phyloP scores from a whole-genome alignment of 306 rosid species.

The Alnus glutinosa region DNA sequence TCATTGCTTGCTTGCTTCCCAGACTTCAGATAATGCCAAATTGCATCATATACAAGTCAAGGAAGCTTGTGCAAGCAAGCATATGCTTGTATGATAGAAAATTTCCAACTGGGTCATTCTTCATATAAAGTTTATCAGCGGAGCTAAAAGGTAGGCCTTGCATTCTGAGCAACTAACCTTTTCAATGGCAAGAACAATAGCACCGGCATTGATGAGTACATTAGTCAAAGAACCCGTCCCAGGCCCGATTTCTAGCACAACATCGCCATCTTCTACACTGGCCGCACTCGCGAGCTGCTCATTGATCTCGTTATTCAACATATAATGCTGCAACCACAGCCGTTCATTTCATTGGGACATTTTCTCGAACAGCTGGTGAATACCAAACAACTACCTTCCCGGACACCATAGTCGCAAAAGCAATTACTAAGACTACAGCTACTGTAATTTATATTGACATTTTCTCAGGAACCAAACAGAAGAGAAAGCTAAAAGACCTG shows the following conservation, averaged over 20 bases:
- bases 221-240: constrained; percentile 94
- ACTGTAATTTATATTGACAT: neutral
- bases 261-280: constrained; percentile 62
- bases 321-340: constrained; percentile 69
- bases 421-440: neutral
- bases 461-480: constrained; percentile 17
- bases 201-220: constrained; percentile 66
- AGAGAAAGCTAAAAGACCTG: constrained; percentile 47
- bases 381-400: constrained; percentile 7
- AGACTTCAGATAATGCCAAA: neutral
- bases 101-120: neutral
- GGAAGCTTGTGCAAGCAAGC: neutral
- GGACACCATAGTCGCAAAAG: neutral
- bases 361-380: constrained; percentile 18
- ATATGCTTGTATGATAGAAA: neutral
- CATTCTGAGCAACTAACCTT: constrained; percentile 48
- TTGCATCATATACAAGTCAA: neutral
- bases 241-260: constrained; percentile 85
- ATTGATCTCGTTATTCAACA: constrained; percentile 77
- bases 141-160: neutral
- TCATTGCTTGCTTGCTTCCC: neutral
- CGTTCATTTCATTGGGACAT: constrained; percentile 20
- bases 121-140: neutral
- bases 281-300: constrained; percentile 71
- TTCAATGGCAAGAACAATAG: constrained; percentile 77